Evolutionary conservation across 495 filamentous ascomycete genomes (phyloP).

Genomic region (Extremus antarcticus): DNA sequence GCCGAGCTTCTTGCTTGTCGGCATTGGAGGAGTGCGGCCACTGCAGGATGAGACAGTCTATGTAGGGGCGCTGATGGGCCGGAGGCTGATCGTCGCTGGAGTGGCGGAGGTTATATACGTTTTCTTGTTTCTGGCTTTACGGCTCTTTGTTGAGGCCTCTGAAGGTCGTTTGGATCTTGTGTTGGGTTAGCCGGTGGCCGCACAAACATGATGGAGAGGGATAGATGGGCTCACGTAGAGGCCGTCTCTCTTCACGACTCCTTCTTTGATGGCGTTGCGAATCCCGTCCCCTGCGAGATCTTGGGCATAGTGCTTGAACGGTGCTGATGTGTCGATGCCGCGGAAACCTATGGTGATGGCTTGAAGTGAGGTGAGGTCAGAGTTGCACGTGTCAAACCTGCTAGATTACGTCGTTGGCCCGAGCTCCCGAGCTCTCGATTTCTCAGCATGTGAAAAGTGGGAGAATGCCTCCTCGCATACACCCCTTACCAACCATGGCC

Average conservation of each 20-base stretch:
- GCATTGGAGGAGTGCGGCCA: slow-evolving; percentile 47
- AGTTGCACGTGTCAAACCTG: neutral
- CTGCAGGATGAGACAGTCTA: slow-evolving; percentile 67
- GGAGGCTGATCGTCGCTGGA: slow-evolving; percentile 13
- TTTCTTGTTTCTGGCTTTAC: slow-evolving; percentile 46
- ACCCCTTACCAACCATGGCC: neutral
- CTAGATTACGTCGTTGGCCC: neutral
- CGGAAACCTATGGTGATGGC: slow-evolving; percentile 63
- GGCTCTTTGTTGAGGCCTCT: too few species aligned
- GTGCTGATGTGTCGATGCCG: slow-evolving; percentile 68
- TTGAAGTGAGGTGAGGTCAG: slow-evolving; percentile 14
- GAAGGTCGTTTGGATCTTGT: slow-evolving; percentile 73
- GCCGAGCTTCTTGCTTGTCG: slow-evolving; percentile 56
- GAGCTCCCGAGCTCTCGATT: slow-evolving; percentile 1
- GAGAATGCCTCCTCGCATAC: neutral
- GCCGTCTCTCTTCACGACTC: slow-evolving; percentile 46
- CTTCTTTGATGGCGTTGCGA: slow-evolving; percentile 44
- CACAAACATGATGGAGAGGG: neutral
- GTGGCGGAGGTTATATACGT: slow-evolving; percentile 49
- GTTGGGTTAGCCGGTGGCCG: neutral
- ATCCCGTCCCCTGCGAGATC: slow-evolving; percentile 57
- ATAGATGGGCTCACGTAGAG: slow-evolving; percentile 42
- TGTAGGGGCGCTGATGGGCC: slow-evolving; percentile 45
- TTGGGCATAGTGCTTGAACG: slow-evolving; percentile 71
- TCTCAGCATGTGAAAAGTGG: neutral